A percentile compares a stretch with the other conserved stretches of the same genome.
phyloP scores from a whole-genome alignment of 352 stramenopile genomes.

The Peronospora belbahrii region DNA sequence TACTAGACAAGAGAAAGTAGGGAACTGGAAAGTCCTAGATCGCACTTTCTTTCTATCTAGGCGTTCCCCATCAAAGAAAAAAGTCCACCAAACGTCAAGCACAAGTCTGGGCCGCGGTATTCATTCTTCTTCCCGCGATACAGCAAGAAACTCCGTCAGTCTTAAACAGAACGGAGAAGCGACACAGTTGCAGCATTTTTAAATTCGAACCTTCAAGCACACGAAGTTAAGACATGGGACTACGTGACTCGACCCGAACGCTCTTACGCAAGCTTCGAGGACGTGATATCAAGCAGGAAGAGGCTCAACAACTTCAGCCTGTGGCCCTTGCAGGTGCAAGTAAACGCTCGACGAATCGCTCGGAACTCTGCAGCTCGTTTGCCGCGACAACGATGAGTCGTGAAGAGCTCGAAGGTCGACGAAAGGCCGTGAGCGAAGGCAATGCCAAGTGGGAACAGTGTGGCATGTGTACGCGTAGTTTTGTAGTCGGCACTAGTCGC shows the following conservation, averaged over 20 bases:
- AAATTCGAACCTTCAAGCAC: slow-evolving; percentile 3
- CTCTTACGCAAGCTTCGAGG: slow-evolving; percentile 42
- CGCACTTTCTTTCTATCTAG: slow-evolving; percentile 16
- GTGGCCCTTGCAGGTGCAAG: slow-evolving; percentile 66
- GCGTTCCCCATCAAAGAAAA: background rate
- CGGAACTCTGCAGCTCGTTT: slow-evolving; percentile 58
- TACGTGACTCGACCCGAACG: slow-evolving; percentile 36
- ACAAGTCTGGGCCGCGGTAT: slow-evolving; percentile 1
- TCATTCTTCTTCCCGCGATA: too few species aligned
- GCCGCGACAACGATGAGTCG: slow-evolving; percentile 35
- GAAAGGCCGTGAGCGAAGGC: slow-evolving; percentile 50
- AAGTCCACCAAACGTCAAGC: slow-evolving; percentile 1
- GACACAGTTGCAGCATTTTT: slow-evolving; percentile 2
- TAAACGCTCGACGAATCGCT: slow-evolving; percentile 37
- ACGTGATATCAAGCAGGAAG: slow-evolving; percentile 44
- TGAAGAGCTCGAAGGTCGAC: slow-evolving; percentile 30
- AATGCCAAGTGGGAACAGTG: slow-evolving; percentile 38
- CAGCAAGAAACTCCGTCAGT: too few species aligned
- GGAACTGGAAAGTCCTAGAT: slow-evolving; percentile 16
- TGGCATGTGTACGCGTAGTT: slow-evolving; percentile 52
- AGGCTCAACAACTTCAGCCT: slow-evolving; percentile 46
- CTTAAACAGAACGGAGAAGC: too few species aligned
- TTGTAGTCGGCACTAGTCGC: slow-evolving; percentile 40
- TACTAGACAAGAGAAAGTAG: slow-evolving; percentile 13
- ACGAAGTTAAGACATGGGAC: slow-evolving; percentile 25